Evolutionary conservation across 2,329 filamentous ascomycete genomes (phyloP), one percentile per base, ranked within the genome.

Genomic region (Coniella vitis): DNA sequence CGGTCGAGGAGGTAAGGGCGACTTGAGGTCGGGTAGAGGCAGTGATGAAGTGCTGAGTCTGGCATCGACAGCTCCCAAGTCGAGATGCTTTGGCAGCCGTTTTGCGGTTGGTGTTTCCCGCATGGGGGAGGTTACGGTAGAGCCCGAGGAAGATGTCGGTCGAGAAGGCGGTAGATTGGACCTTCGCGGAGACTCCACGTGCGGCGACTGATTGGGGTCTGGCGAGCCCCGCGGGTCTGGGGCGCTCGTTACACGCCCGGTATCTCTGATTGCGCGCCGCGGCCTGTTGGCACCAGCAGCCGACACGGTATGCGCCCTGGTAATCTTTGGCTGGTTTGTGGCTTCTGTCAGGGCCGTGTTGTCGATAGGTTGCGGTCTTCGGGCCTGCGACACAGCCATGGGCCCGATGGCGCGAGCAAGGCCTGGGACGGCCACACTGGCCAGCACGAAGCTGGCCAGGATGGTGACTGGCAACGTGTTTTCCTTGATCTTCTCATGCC

Each of bases 381-480:
- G 76, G 39, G 87, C 86, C 68, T 93, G 87, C 16, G 87, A 86
- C 59, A 93, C 81, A 39, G 87, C 88, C 47, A 93, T 72, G 14
- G 87, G 87, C 1, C 87, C 87, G 29, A 85, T 87, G 77, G 85
- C 87, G 62, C 75, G 76, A n/a, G 87, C 84, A 16, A 93, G 74
- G 56, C 85, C 76, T 12, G 87, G 88, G 31, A 87, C 74, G 12
- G 83, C 88, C 45, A 90, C 73, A 59, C 84, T 86, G 45, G 85
- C 87, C 47, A 91, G 73, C 34, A 91, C 83, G 60, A 93, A 81
- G 66, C 87, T 90, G 34, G 86, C 84, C 31, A 93, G 77, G 2
- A 93, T 83, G 7, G 86, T 87, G 47, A 91, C 86, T 7, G 87
- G 87, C 35, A 91, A 66, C 5, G 86, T 75, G 63, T 93, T 93